phyloP scores from a whole-genome alignment of 331 rosid species.

The Quercus lobata region DNA sequence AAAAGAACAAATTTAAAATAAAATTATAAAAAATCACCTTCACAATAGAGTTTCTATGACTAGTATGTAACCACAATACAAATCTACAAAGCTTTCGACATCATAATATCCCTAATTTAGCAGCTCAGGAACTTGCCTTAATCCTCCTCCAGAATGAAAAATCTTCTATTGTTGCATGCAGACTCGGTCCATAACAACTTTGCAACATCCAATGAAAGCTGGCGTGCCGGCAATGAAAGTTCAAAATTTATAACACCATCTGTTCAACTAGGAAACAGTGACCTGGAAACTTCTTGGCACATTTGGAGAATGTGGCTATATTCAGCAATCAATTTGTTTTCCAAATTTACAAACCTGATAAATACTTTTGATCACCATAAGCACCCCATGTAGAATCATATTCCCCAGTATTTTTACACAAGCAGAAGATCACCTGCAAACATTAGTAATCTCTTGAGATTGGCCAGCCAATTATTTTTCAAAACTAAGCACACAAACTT shows the following conservation, averaged over 20 bases:
- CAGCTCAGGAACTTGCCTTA: constrained; percentile 19
- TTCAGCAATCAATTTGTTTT: constrained; percentile 26
- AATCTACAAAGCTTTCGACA: constrained; percentile 65
- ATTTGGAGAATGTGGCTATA: constrained; percentile 43
- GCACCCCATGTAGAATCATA: constrained; percentile 49
- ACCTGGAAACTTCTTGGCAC: constrained; percentile 39
- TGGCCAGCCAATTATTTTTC: too few relatives aligned
- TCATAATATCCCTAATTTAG: constrained; percentile 42
- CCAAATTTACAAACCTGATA: constrained; percentile 44
- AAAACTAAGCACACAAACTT: too few relatives aligned
- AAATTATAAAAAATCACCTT: constrained; percentile 13
- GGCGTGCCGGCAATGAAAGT: constrained; percentile 39
- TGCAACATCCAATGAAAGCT: constrained; percentile 36
- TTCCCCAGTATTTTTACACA: constrained; percentile 40
- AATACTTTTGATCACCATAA: constrained; percentile 36
- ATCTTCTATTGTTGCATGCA: constrained; percentile 31
- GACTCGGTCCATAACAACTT: constrained; percentile 12
- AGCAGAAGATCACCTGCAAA: constrained; percentile 51
- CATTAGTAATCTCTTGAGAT: constrained; percentile 1
- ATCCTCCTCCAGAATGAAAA: constrained; percentile 31
- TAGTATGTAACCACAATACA: constrained; percentile 46
- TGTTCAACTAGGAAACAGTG: constrained; percentile 24
- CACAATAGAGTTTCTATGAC: constrained; percentile 50
- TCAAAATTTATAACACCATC: constrained; percentile 47
- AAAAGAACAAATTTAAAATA: constrained; percentile 19